phyloP scores from a whole-genome alignment of 108 stramenopile species.

The Cyclostephanos tholiformis region DNA sequence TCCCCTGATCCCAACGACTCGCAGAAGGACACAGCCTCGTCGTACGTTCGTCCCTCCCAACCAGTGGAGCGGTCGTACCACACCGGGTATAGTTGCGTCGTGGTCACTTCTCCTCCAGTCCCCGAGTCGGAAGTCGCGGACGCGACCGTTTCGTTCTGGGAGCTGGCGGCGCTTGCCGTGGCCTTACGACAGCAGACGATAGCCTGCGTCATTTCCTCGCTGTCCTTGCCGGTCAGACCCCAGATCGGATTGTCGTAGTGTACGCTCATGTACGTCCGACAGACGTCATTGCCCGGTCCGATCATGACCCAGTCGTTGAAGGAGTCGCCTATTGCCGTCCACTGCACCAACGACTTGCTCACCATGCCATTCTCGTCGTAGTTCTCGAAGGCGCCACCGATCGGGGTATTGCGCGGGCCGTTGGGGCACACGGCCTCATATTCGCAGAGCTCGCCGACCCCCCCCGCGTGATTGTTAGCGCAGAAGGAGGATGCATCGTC shows the following conservation, averaged over 20 bases:
- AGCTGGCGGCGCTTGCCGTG: not conserved
- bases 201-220: conserved; percentile 38
- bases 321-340: conserved; percentile 34
- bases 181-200: conserved; percentile 26
- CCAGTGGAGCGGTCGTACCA: too few species aligned
- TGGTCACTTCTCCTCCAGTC: too few species aligned
- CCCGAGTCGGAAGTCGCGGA: too few species aligned
- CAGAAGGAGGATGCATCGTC: conserved; percentile 22
- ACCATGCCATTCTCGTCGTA: too few species aligned
- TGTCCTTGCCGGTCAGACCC: conserved; percentile 30
- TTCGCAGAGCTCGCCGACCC: not conserved
- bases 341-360: not conserved
- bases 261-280: conserved; percentile 24
- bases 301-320: conserved; percentile 37
- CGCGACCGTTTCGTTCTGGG: not conserved
- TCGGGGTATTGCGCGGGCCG: not conserved
- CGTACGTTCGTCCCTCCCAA: too few species aligned
- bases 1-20: too few species aligned
- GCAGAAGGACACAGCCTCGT: too few species aligned
- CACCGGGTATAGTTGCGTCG: too few species aligned
- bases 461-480: not conserved
- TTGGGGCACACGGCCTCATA: conserved; percentile 7
- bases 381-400: not conserved
- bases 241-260: conserved; percentile 23
- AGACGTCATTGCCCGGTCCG: conserved; percentile 12